Percentiles rank a stretch among this genome's conserved stretches.
Conservation (phyloP, 495 filamentous ascomycete species). For the Glonium stellatum region DNA sequence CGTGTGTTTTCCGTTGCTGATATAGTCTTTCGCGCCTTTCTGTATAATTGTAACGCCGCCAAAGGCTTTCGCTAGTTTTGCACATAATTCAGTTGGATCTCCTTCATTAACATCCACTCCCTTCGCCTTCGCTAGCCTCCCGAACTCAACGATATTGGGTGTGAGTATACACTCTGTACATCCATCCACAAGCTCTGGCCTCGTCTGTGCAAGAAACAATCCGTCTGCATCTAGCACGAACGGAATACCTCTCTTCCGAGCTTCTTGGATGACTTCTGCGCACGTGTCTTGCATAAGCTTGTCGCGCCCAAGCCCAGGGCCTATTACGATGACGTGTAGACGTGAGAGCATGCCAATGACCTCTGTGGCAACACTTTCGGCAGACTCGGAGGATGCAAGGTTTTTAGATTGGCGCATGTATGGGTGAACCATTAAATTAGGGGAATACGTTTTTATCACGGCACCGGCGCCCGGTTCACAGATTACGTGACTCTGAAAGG, state of each 20-base stretch:
- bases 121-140: constrained; percentile 63
- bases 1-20: constrained; percentile 73
- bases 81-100: constrained; percentile 53
- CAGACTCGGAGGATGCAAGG: constrained; percentile 38
- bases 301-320: constrained; percentile 87
- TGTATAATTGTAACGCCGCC: constrained; percentile 87
- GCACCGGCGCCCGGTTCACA: constrained; percentile 76
- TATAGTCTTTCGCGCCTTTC: constrained; percentile 79
- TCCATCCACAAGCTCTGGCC: constrained; percentile 70
- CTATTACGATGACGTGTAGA: constrained; percentile 88
- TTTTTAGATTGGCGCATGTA: constrained; percentile 71
- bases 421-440: constrained; percentile 97
- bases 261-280: constrained; percentile 69
- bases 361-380: constrained; percentile 51
- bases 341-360: constrained; percentile 77
- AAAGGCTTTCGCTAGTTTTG: constrained; percentile 65
- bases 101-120: constrained; percentile 53
- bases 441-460: constrained; percentile 96
- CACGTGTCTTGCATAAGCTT: constrained; percentile 83
- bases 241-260: constrained; percentile 63
- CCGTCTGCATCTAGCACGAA: constrained; percentile 93
- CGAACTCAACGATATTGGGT: constrained; percentile 92
- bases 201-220: constrained; percentile 63
- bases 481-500: constrained; percentile 78
- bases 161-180: constrained; percentile 84